Conservation (phyloP, 2,329 filamentous ascomycete genomes). For the Fusarium coffeatum region DNA sequence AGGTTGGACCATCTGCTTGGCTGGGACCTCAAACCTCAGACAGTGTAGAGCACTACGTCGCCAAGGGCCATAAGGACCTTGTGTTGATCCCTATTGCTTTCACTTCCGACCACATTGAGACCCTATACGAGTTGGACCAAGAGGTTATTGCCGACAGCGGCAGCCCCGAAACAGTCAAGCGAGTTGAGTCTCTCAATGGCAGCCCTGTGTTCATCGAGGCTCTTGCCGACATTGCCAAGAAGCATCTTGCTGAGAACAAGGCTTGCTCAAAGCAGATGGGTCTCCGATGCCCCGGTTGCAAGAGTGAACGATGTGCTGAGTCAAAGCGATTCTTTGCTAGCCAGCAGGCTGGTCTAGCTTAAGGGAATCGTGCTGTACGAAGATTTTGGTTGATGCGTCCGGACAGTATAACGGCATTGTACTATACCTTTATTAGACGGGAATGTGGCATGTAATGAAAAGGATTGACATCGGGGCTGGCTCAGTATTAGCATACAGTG, state of each 20-base stretch:
- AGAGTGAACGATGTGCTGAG: conserved; percentile 86
- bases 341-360: conserved; percentile 49
- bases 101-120: conserved; percentile 97
- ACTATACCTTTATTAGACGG: conserved; percentile 29
- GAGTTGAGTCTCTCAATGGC: conserved; percentile 92
- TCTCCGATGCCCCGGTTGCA: conserved; percentile 92
- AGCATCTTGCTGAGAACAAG: conserved; percentile 77
- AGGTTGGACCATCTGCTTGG: conserved; percentile 96
- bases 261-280: conserved; percentile 86
- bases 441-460: conserved; percentile 28
- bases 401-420: conserved; percentile 17
- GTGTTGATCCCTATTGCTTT: conserved; percentile 96
- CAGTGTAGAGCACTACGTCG: conserved; percentile 88
- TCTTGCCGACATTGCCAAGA: conserved; percentile 85
- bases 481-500: not conserved
- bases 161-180: conserved; percentile 82
- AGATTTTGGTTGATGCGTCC: not conserved
- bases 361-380: not conserved
- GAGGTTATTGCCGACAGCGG: conserved; percentile 93
- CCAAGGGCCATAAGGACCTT: conserved; percentile 91
- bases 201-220: conserved; percentile 90
- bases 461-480: conserved; percentile 9
- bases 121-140: conserved; percentile 90
- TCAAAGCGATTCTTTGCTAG: conserved; percentile 75
- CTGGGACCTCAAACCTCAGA: conserved; percentile 91